Evolutionary conservation across 768 basidiomycete genomes (phyloP), one percentile per base, ranked within the genome.

Genomic region (Tricholoma flavovirens): DNA sequence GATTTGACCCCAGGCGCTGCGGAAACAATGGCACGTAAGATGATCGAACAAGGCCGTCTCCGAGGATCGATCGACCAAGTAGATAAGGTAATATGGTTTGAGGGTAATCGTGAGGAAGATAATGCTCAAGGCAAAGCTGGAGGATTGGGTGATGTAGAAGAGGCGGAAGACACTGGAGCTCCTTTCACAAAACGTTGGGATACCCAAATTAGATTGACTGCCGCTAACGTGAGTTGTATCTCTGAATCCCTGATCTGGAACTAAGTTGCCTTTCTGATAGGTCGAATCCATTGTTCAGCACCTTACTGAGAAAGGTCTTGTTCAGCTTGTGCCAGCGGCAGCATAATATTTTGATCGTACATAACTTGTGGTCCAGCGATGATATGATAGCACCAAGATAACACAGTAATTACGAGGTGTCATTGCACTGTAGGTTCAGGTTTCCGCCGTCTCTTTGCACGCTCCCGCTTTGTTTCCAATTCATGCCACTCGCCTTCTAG

Each of bases 401-500:
- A 26, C 55, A 63, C 67, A 66, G 66, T 65, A 67, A 63, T 66
- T 46, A 55, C 58, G 53, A 60, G 54, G 64, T 52, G 36, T 71
- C 71, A 69, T 60, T 71, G 72, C 62, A 66, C 59, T 64, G 68
- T 73, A 69, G 63, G 71, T 70, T 84, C 87, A 59, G 77, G 77
- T 77, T 81, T 87, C 73, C 81, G 81, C 68, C 83, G 78, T 71
- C 88, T 88, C 74, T 84, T 90, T 56, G 88, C 87, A 38, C 92
- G 81, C 73, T 98, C 93, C 55, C 86, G 80, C 71, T 98, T 99
- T 11, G 92, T 90, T 69, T 98, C 95, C 59, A 95, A 78, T 70
- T 99, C 97, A 71, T 99, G 97, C 91, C 95, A 98, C 69, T 98
- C 97, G 45, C 97, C 96, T 67, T 92, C 84, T 40, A 97, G 72